A percentile compares a stretch with the other conserved stretches of the same genome.
Evolutionary conservation across 2,329 filamentous ascomycete species (phyloP).

Genomic region (Trichoderma sp.): DNA sequence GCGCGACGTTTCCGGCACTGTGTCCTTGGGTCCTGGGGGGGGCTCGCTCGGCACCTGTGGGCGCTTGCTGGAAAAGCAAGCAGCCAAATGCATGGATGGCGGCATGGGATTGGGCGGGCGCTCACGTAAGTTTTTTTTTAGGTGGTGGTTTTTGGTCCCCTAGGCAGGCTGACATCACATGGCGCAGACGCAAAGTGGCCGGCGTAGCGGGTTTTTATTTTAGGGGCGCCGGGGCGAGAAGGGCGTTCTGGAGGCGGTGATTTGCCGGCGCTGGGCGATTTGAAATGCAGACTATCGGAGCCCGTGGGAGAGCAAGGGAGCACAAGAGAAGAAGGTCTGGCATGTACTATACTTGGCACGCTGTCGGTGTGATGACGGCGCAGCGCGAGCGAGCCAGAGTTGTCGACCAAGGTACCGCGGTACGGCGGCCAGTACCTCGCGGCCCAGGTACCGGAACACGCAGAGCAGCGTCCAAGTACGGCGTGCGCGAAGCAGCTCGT

Average conservation of each 20-base stretch:
- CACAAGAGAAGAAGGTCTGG: neutral
- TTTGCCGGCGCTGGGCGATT: neutral
- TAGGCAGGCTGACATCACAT: constrained; percentile 20
- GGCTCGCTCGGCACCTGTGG: neutral
- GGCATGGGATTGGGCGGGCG: constrained; percentile 15
- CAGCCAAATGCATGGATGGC: neutral
- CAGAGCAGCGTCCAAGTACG: neutral
- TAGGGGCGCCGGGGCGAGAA: neutral
- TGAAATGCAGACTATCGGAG: neutral
- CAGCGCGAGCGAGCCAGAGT: neutral
- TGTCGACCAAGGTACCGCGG: neutral
- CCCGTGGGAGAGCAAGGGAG: neutral
- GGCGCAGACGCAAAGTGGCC: constrained; percentile 6
- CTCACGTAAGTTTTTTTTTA: constrained; percentile 21
- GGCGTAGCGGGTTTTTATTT: neutral
- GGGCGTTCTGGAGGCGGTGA: neutral
- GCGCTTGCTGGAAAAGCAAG: no score
- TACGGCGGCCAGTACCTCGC: neutral
- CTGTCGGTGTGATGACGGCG: constrained; percentile 4
- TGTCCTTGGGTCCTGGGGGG: neutral
- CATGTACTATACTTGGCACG: constrained; percentile 14
- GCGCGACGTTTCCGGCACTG: constrained; percentile 7
- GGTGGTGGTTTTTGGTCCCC: no score
- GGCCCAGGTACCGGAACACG: neutral
- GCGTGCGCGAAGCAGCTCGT: neutral